Conservation (phyloP, 2,329 filamentous ascomycete genomes). For the Aulographum hederae region DNA sequence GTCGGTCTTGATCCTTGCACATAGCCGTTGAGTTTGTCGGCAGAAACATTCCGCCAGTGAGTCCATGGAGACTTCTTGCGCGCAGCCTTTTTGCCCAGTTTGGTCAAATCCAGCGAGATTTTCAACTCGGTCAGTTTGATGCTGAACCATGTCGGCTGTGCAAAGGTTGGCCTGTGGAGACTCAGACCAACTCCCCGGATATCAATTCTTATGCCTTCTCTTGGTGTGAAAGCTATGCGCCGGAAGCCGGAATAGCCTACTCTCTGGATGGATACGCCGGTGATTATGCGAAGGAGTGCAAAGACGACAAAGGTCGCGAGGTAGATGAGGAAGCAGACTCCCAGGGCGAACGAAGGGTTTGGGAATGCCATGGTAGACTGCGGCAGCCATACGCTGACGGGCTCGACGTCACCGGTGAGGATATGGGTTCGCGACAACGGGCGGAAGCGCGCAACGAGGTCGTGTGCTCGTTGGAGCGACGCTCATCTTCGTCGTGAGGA, state of each 20-base stretch:
- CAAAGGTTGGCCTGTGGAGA: constrained; percentile 85
- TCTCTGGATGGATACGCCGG: constrained; percentile 87
- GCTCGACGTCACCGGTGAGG: no score
- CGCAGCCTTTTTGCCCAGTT: constrained; percentile 24
- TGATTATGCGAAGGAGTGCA: constrained; percentile 78
- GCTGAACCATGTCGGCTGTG: constrained; percentile 91
- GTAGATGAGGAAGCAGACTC: constrained; percentile 71
- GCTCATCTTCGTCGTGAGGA: no score
- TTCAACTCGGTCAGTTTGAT: constrained; percentile 72
- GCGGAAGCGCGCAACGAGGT: no score
- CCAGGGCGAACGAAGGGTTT: constrained; percentile 55
- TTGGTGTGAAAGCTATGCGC: constrained; percentile 74
- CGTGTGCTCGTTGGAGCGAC: no score
- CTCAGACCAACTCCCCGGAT: constrained; percentile 76
- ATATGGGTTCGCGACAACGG: no score
- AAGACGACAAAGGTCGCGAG: constrained; percentile 85
- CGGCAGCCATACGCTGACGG: no score
- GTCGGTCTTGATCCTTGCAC: background rate
- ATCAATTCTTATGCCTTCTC: constrained; percentile 77
- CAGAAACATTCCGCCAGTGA: background rate
- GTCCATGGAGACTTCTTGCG: background rate
- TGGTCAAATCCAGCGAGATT: constrained; percentile 61
- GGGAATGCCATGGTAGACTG: constrained; percentile 26
- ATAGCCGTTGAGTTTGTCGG: background rate
- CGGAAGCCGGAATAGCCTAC: constrained; percentile 85